Base-by-base conservation (phyloP, 2,329 filamentous ascomycete genomes). In the Akanthomyces muscarius region DNA sequence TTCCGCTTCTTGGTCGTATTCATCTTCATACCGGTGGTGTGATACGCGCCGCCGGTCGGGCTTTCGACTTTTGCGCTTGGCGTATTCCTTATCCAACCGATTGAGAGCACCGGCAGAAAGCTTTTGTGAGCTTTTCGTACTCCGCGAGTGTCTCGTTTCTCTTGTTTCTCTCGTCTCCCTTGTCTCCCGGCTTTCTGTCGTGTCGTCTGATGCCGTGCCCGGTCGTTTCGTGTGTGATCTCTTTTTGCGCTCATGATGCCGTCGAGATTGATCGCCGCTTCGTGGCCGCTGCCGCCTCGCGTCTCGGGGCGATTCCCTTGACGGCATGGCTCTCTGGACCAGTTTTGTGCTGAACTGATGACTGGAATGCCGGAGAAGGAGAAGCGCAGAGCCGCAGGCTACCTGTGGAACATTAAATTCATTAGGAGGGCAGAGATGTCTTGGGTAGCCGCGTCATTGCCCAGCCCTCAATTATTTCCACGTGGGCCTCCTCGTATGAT, bases 81-180 rank as follows among this genome's bases (percentile, higher is more conserved):
- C 70, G 73, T 90, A 88, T 61, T 84, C 76, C 56, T 84, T 80
- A 68, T 91, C 83, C 53, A 93, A 74, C 69, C 86, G 85, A 14
- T 87, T 87, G 55, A 93, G 75, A 5, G 88, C 86, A 68, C 86
- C 83, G 3, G 76, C 72, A 5, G 80, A 82, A 30, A 82, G 71
- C 5, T 71, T 64, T 44, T 70, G 72, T 5, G 70, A 68, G 28
- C 69, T 62, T 36, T 45, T 47, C 10, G 59, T 62, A 5, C 50
- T 45, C 5, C 57, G 42, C 50, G 64, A 42, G 28, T 58, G 38
- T 33, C 63, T 64, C 23, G 70, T 69, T 2, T 71, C 68, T n/a
- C 65, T 66, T 54, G 67, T 65, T 25, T 70, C 71, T 21, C 51
- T 23, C 6, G 44, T 56, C 30, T 62, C 69, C 33, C 41, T 41